Conservation (phyloP, 108 stramenopile species). For the Craspedostauros australis region DNA sequence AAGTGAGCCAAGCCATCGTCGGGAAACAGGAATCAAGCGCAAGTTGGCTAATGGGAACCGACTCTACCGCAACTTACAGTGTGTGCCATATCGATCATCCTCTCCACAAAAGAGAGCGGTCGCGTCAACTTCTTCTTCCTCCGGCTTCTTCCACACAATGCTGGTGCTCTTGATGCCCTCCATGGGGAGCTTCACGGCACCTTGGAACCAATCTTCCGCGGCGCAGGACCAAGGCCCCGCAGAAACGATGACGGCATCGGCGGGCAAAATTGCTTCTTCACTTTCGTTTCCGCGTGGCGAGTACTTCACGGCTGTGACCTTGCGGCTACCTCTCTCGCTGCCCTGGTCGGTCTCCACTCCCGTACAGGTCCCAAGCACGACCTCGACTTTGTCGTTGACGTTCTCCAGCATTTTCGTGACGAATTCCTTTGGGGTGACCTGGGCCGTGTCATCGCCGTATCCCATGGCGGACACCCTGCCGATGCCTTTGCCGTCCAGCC, state of each 20-base stretch:
- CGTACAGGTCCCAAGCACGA: conserved; percentile 62
- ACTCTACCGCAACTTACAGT: conserved; percentile 58
- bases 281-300: conserved; percentile 18
- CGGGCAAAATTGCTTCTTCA: conserved; percentile 28
- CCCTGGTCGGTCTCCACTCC: conserved; percentile 50
- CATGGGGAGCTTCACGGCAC: conserved; percentile 71
- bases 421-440: conserved; percentile 80
- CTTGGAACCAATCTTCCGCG: conserved; percentile 76
- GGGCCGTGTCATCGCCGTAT: conserved; percentile 79
- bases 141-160: conserved; percentile 77
- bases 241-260: conserved; percentile 58
- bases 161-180: conserved; percentile 81
- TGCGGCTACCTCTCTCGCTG: conserved; percentile 15
- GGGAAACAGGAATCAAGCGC: not conserved
- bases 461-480: conserved; percentile 62
- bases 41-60: no score
- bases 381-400: conserved; percentile 22
- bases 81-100: conserved; percentile 79
- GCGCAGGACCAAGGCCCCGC: conserved; percentile 80
- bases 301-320: conserved; percentile 58
- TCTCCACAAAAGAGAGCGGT: conserved; percentile 96
- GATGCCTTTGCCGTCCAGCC: conserved; percentile 65
- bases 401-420: conserved; percentile 65
- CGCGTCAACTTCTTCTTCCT: conserved; percentile 59
- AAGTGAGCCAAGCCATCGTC: no score